A percentile compares a stretch with the other conserved stretches of the same genome.
phyloP scores from a whole-genome alignment of 1,139 yeast species.

The Kazachstania sp. region DNA sequence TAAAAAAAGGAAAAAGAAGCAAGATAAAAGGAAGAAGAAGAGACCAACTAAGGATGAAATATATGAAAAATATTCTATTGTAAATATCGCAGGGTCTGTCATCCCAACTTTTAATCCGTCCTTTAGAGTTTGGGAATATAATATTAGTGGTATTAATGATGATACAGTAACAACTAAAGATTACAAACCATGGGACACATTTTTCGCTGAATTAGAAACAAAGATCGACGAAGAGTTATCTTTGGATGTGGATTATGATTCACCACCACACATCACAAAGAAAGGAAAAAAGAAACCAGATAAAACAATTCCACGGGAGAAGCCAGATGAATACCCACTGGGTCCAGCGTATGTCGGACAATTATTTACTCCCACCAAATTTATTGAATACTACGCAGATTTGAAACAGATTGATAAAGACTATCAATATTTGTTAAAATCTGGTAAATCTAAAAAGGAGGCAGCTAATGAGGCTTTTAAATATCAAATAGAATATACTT shows the following conservation, averaged over 20 bases:
- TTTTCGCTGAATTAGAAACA: constrained; percentile 42
- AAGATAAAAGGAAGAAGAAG: constrained; percentile 15
- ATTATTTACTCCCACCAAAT: constrained; percentile 60
- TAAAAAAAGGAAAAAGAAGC: constrained; percentile 9
- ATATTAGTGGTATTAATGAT: constrained; percentile 45
- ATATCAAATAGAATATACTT: constrained; percentile 60
- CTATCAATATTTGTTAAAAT: constrained; percentile 13
- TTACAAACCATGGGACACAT: constrained; percentile 44
- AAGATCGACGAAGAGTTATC: constrained; percentile 19
- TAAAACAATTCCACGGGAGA: constrained; percentile 57
- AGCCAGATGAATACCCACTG: constrained; percentile 44
- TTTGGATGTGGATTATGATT: constrained; percentile 14
- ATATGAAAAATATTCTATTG: constrained; percentile 57
- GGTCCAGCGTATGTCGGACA: constrained; percentile 77
- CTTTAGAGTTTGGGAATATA: constrained; percentile 77
- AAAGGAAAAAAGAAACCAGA: constrained; percentile 37
- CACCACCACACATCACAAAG: background rate
- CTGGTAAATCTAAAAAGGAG: constrained; percentile 15
- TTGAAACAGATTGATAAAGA: constrained; percentile 44
- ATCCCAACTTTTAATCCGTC: constrained; percentile 84
- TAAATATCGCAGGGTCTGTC: constrained; percentile 66
- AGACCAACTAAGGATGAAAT: constrained; percentile 32
- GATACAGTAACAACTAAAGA: constrained; percentile 9
- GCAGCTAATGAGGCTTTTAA: constrained; percentile 38
- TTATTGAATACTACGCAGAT: constrained; percentile 66